Evolutionary conservation across 163 green algal genomes (phyloP).

Genomic region (Volvox carteri): DNA sequence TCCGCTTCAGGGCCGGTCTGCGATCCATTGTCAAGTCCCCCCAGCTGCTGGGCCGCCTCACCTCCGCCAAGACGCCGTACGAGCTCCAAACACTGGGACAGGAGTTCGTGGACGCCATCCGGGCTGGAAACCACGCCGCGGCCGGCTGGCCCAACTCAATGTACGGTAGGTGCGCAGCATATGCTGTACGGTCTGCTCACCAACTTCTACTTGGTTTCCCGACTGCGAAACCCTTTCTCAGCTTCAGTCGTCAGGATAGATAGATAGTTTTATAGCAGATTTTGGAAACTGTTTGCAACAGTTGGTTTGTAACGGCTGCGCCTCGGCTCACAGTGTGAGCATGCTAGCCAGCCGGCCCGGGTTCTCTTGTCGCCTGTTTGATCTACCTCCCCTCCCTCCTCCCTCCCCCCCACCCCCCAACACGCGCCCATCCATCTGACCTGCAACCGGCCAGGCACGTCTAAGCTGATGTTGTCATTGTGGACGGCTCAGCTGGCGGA

Average conservation of each 20-base stretch:
- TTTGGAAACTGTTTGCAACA: too few relatives aligned
- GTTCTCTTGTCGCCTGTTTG: background rate
- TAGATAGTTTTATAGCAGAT: too few relatives aligned
- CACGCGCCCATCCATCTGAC: too few relatives aligned
- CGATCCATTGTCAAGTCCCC: conserved; percentile 24
- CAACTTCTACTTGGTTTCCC: background rate
- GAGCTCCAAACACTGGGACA: conserved; percentile 65
- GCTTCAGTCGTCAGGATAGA: too few relatives aligned
- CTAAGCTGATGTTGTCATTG: conserved; percentile 70
- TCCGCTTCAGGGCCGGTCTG: background rate
- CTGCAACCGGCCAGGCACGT: too few relatives aligned
- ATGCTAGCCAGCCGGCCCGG: background rate
- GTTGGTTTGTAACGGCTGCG: too few relatives aligned
- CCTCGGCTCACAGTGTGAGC: too few relatives aligned
- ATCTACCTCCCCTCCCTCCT: background rate
- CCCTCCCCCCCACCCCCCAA: too few relatives aligned
- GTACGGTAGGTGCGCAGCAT: conserved; percentile 57
- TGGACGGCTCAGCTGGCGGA: conserved; percentile 77
- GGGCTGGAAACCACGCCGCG: conserved; percentile 57
- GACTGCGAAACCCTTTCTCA: too few relatives aligned
- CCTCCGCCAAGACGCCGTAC: conserved; percentile 9
- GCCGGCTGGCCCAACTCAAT: conserved; percentile 69
- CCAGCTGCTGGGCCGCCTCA: conserved; percentile 35
- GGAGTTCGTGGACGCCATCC: conserved; percentile 72
- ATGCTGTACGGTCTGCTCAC: background rate